Base-by-base conservation (phyloP, 106 monocot species). In the Dioscorea dumetorum region DNA sequence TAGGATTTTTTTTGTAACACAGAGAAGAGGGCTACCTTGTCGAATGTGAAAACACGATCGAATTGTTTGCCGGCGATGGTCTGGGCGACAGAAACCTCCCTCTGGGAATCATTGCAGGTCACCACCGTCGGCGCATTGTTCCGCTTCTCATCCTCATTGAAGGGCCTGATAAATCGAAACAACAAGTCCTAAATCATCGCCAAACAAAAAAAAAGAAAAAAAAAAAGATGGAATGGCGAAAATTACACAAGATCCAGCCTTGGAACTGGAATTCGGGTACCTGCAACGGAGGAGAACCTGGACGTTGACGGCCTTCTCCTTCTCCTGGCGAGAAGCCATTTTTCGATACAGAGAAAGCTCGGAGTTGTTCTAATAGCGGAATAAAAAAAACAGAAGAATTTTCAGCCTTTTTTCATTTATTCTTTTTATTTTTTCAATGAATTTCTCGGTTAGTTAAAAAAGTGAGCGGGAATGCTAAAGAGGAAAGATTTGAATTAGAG, bases 261-360 rank as follows among this genome's bases (percentile, higher is more conserved):
- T 33, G 57, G 41, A 19, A 21, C 68, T 34, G 50, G 21, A 31
- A 6, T n/a, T 22, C 32, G 0, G 10, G 56, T 74, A 95, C 95
- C 95, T 95, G 95, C 95, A 95, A 7, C 95, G 85, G 57, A 95
- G 95, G 24, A 95, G 83, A n/a, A 95, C 95, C 83, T 95, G 95
- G 3, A 95, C 95, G 77, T 95, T 95, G 50, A 95, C 95, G 21
- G 88, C 83, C 83, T 95, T 95, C 22, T 95, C 95, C 41, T 85
- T 88, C 19, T 95, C 94, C 15, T 80, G 84, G 35, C 94, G 87
- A 20, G 83, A 82, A 35, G 67, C 64, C 83, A 84, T 84, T 58
- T 41, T 33, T 12, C 53, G 24, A 1, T 5, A 20, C 13, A 16
- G 57, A 20, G 67, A 67, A 24, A 22, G 16, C 50, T 59, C 33